Conservation (phyloP, 495 filamentous ascomycete species). For the Letharia columbiana region DNA sequence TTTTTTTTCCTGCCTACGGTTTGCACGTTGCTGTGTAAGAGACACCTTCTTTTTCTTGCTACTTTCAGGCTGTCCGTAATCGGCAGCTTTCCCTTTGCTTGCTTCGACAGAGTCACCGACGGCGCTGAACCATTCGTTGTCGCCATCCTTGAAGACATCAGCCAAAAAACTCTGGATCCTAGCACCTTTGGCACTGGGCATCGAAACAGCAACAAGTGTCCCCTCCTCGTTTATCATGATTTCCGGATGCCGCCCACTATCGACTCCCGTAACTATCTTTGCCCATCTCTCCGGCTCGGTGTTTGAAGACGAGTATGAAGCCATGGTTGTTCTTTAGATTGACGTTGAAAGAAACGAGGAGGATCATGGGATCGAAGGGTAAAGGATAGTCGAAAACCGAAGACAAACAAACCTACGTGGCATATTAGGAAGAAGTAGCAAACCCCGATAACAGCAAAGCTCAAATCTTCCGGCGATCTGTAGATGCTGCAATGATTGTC, state of each 20-base stretch:
- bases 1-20: background rate
- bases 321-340: background rate
- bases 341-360: background rate
- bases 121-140: background rate
- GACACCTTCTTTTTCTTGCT: background rate
- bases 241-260: background rate
- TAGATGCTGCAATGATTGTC: too few relatives aligned
- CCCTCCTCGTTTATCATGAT: background rate
- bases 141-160: conserved; percentile 1
- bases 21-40: background rate
- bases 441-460: too few relatives aligned
- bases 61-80: background rate
- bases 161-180: background rate
- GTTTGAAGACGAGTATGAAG: background rate
- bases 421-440: too few relatives aligned
- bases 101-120: background rate
- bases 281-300: background rate
- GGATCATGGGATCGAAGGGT: background rate
- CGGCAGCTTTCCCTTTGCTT: background rate
- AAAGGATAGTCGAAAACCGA: background rate
- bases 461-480: too few relatives aligned
- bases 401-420: too few relatives aligned
- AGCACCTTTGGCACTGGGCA: background rate
- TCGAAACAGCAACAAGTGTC: background rate
- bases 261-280: background rate